Base-by-base conservation (phyloP, 257 asterid genomes). In the Solanum ahanhuiri region DNA sequence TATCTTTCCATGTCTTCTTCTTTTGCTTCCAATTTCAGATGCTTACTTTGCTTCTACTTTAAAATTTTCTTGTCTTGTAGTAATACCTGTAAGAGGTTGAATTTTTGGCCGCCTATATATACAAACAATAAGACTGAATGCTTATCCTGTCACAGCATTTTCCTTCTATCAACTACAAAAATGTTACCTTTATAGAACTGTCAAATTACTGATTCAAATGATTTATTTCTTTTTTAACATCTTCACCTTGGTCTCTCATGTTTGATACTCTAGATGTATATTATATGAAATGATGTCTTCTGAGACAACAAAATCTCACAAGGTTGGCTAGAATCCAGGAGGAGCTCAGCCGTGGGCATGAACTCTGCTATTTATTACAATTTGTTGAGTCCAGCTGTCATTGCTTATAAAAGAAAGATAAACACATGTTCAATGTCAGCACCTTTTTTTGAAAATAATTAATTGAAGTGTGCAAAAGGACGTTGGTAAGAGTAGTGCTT, bases 11-110 rank as follows among this genome's bases (percentile, higher is more conserved):
- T 87, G 58, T 25, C 33, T 12, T 34, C 76, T 45, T 72, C 34
- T 89, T 48, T 87, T 81, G 64, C 81, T 82, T 82, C 81, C 71
- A 64, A 73, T 86, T 81, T 64, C 86, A 45, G 84, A 71, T 34
- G 67, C 83, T 34, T 28, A 54, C 83, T 34, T 20, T 83, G 22
- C 48, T 31, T 75, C 79, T 86, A 31, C 48, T 41, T 72, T 48
- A 82, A 25, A 18, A 25, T 2, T n/a, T 64, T 83, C 28, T 83
- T 8, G 28, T 39, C 33, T 25, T 83, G 60, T 83, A 37, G 31
- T 64, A 28, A 41, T 15, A 17, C 22, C 35, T 79, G 28, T 79
- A 28, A 66, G 41, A 79, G 66, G 41, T 48, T 81, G 30, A 81
- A 1, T 28, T 25, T 48, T 2, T 9, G 84, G 6, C 41, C 3